These are phyloP conservation scores for Craterostigma plantagineum DNA, from an alignment of 257 asterid species.

Conservation along the genomic window DNA sequence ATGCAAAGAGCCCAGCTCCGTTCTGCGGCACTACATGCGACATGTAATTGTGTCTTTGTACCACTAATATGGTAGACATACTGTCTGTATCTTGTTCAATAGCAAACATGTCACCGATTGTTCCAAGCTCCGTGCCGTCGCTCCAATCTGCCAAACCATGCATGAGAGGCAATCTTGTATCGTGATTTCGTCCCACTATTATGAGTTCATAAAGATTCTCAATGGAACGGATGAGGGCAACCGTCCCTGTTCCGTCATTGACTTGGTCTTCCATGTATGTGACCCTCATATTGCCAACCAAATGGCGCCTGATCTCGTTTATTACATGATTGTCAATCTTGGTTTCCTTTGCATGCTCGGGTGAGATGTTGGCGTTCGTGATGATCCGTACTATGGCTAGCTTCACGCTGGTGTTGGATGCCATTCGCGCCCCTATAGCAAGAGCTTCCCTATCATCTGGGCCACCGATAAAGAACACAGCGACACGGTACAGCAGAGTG, in stretches of 20 bases:
- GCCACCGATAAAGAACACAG: conserved; percentile 25
- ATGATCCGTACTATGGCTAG: conserved; percentile 15
- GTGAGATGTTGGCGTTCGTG: background rate
- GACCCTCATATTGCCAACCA: conserved; percentile 5
- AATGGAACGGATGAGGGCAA: conserved; percentile 11
- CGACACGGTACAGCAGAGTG: conserved; percentile 12
- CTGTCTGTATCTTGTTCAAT: conserved; percentile 11
- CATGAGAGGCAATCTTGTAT: conserved; percentile 9
- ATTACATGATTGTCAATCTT: conserved; percentile 8
- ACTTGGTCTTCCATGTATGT: conserved; percentile 17
- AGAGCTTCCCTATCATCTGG: conserved; percentile 29
- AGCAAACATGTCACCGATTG: conserved; percentile 20
- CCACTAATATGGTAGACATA: conserved; percentile 16
- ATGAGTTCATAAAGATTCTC: conserved; percentile 15
- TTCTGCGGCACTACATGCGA: too few species aligned
- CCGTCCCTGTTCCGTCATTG: conserved; percentile 13
- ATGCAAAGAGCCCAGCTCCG: too few species aligned
- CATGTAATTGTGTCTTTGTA: conserved; percentile 14
- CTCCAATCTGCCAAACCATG: conserved; percentile 22
- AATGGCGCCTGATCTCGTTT: conserved; percentile 7
- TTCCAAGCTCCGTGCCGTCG: conserved; percentile 25
- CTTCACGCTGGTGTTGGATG: conserved; percentile 9
- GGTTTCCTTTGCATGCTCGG: background rate
- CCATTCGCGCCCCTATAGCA: conserved; percentile 22
- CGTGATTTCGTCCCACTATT: conserved; percentile 24